A percentile compares a stretch with the other conserved stretches of the same genome.
Conservation (phyloP, 805 yeast species). For the Ogataea methanolica region DNA sequence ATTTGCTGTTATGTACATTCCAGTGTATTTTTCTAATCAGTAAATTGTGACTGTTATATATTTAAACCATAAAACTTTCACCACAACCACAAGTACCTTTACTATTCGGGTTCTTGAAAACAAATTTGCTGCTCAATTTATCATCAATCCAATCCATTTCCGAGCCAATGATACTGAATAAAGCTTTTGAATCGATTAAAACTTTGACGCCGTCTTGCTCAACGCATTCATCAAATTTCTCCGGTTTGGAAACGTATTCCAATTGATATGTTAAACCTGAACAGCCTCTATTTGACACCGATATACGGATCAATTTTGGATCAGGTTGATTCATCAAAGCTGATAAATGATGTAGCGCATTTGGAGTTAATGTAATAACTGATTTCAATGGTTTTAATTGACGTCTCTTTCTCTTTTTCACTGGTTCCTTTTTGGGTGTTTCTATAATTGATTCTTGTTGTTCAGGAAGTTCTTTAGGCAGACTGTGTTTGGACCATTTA, state of each 20-base stretch:
- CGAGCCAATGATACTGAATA: slow-evolving; percentile 91
- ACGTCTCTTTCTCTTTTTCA: slow-evolving; percentile 41
- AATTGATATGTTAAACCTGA: slow-evolving; percentile 90
- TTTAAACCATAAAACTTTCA: slow-evolving; percentile 94
- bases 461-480: slow-evolving; percentile 13
- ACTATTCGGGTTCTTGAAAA: slow-evolving; percentile 92
- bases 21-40: too few species aligned
- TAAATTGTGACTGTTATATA: too few species aligned
- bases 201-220: slow-evolving; percentile 93
- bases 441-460: slow-evolving; percentile 2
- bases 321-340: slow-evolving; percentile 71
- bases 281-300: slow-evolving; percentile 95
- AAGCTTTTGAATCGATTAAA: slow-evolving; percentile 90
- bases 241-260: slow-evolving; percentile 85
- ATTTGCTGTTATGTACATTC: too few species aligned
- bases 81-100: slow-evolving; percentile 99
- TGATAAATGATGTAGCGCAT: slow-evolving; percentile 69
- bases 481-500: slow-evolving; percentile 30
- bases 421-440: slow-evolving; percentile 3
- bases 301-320: slow-evolving; percentile 85
- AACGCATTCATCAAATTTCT: slow-evolving; percentile 92
- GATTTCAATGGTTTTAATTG: slow-evolving; percentile 84
- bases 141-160: slow-evolving; percentile 99
- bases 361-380: slow-evolving; percentile 71
- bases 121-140: slow-evolving; percentile 80